A percentile compares a stretch with the other conserved stretches of the same genome.
Conservation (phyloP, 2,329 filamentous ascomycete genomes). For the Penicillium sp. region DNA sequence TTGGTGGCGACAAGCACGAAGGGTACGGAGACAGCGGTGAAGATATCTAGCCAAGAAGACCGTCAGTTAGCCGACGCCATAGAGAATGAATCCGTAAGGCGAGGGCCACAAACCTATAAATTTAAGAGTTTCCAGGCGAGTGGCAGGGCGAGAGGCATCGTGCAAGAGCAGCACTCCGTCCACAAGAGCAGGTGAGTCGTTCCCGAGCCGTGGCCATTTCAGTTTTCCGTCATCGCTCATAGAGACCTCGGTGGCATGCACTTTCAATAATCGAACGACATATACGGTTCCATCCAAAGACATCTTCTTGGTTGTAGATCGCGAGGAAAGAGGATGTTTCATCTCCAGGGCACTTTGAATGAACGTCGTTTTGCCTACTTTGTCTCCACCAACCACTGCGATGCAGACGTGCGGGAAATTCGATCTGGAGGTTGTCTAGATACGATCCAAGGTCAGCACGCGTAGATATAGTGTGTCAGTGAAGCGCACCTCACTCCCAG, state of each 20-base stretch:
- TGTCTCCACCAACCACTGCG: slow-evolving; percentile 59
- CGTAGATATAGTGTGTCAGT: no score
- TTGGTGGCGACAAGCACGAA: slow-evolving; percentile 86
- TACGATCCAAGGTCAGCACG: slow-evolving; percentile 2
- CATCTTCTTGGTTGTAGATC: slow-evolving; percentile 58
- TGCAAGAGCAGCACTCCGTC: slow-evolving; percentile 87
- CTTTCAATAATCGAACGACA: slow-evolving; percentile 62
- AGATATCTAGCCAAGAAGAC: slow-evolving; percentile 62
- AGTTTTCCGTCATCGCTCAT: slow-evolving; percentile 54
- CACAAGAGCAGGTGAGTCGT: slow-evolving; percentile 74
- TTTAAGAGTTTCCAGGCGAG: slow-evolving; percentile 73
- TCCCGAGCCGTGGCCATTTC: slow-evolving; percentile 57
- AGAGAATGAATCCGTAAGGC: background rate
- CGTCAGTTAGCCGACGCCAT: slow-evolving; percentile 12
- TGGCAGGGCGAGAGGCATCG: slow-evolving; percentile 80
- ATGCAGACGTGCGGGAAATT: slow-evolving; percentile 61
- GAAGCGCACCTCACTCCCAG: slow-evolving; percentile 33
- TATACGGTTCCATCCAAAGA: slow-evolving; percentile 61
- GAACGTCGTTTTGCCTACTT: slow-evolving; percentile 65
- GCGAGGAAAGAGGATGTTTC: slow-evolving; percentile 47
- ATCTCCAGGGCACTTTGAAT: slow-evolving; percentile 62
- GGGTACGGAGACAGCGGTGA: slow-evolving; percentile 74
- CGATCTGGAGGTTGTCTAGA: slow-evolving; percentile 32
- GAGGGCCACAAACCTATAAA: slow-evolving; percentile 71
- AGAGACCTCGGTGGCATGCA: slow-evolving; percentile 57